Percentiles rank a stretch among this genome's conserved stretches.
phyloP scores from a whole-genome alignment of 2,329 filamentous ascomycete genomes.

The Blumeriella jaapii region DNA sequence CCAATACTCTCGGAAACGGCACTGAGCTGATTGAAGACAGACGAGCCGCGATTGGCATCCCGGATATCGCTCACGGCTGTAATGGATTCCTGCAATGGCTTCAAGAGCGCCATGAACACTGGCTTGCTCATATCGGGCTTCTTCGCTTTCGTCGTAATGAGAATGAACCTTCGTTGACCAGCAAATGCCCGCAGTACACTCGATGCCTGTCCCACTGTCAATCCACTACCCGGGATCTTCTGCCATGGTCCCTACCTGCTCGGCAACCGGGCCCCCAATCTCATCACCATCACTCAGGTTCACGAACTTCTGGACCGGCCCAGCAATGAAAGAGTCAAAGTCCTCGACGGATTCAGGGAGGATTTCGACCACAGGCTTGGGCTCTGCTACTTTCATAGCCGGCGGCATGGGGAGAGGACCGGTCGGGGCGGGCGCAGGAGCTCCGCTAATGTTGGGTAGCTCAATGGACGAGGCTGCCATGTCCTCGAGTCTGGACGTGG shows the following conservation, averaged over 20 bases:
- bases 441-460: slow-evolving; percentile 38
- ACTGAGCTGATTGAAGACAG: slow-evolving; percentile 70
- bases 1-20: slow-evolving; percentile 85
- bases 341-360: slow-evolving; percentile 73
- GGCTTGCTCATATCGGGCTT: slow-evolving; percentile 62
- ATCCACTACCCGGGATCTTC: slow-evolving; percentile 5
- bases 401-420: slow-evolving; percentile 27
- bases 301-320: slow-evolving; percentile 66
- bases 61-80: slow-evolving; percentile 69
- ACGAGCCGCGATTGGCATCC: slow-evolving; percentile 66
- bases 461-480: slow-evolving; percentile 71
- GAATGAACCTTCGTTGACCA: slow-evolving; percentile 77
- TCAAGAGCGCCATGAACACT: slow-evolving; percentile 66
- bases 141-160: slow-evolving; percentile 82
- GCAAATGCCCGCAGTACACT: slow-evolving; percentile 56
- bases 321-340: slow-evolving; percentile 69
- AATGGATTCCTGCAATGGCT: slow-evolving; percentile 76
- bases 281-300: slow-evolving; percentile 65
- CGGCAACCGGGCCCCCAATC: slow-evolving; percentile 64
- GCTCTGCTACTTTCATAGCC: slow-evolving; percentile 32
- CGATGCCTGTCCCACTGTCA: slow-evolving; percentile 31
- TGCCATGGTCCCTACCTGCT: slow-evolving; percentile 50
- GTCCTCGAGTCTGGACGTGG: slow-evolving; percentile 90
- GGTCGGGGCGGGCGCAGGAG: slow-evolving; percentile 29
- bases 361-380: slow-evolving; percentile 35